phyloP scores from a whole-genome alignment of 2,329 filamentous ascomycete genomes.

The Sporothrix humicola region DNA sequence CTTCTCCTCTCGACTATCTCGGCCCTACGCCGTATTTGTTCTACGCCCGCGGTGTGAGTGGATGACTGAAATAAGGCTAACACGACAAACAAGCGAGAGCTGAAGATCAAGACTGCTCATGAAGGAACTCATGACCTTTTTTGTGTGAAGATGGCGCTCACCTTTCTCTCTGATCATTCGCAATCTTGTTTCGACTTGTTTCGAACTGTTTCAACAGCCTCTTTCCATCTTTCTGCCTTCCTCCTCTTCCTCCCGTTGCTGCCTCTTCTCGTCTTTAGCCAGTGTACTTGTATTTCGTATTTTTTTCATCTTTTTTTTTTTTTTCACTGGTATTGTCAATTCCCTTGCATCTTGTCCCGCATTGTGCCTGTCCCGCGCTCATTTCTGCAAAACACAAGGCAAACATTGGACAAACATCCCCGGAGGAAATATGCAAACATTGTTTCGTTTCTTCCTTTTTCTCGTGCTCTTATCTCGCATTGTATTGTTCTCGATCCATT shows the following conservation, averaged over 20 bases:
- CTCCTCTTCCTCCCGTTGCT: not conserved
- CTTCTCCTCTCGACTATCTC: not conserved
- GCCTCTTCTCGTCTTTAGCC: not conserved
- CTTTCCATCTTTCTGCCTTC: not conserved
- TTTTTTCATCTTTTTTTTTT: too few relatives aligned
- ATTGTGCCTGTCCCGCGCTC: not conserved
- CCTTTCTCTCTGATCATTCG: not conserved
- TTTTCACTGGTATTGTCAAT: too few relatives aligned
- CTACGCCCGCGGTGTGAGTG: slow-evolving; percentile 10
- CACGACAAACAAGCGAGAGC: not conserved
- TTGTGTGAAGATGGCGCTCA: not conserved
- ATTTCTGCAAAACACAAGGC: not conserved
- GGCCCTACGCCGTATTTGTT: not conserved
- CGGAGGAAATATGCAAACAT: not conserved
- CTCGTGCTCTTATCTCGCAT: not conserved
- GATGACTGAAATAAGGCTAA: not conserved
- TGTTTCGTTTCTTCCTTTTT: slow-evolving; percentile 3
- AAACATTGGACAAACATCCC: too few relatives aligned
- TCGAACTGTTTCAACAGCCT: slow-evolving; percentile 25
- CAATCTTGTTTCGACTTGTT: slow-evolving; percentile 23
- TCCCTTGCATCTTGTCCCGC: too few relatives aligned
- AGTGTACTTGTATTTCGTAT: too few relatives aligned
- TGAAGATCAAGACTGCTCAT: not conserved
- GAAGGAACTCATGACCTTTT: not conserved
- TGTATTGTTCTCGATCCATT: not conserved